Evolutionary conservation across 768 basidiomycete species (phyloP).

Genomic region (Mycena pura): DNA sequence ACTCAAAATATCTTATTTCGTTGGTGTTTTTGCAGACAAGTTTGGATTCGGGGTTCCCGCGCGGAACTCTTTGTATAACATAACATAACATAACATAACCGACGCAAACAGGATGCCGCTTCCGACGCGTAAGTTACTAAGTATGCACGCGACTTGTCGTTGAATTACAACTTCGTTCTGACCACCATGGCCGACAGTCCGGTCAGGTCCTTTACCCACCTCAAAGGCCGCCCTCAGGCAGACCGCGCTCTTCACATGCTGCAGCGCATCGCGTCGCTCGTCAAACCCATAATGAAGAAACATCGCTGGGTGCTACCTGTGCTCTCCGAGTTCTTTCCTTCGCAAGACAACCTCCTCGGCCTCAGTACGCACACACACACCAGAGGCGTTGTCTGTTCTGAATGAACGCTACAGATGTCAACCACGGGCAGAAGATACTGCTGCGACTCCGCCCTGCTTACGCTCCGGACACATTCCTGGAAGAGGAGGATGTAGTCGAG

Average conservation of each 20-base stretch:
- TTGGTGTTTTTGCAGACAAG: too few relatives aligned
- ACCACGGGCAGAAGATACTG: slow-evolving; percentile 82
- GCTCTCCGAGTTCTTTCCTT: slow-evolving; percentile 89
- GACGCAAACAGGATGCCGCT: too few relatives aligned
- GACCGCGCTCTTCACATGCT: slow-evolving; percentile 73
- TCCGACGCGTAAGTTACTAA: too few relatives aligned
- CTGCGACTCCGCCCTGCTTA: slow-evolving; percentile 79
- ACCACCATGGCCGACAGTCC: slow-evolving; percentile 59
- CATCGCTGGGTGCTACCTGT: slow-evolving; percentile 80
- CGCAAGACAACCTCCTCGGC: slow-evolving; percentile 76
- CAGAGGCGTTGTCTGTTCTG: slow-evolving; percentile 8
- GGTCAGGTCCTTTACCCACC: slow-evolving; percentile 72
- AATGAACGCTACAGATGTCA: slow-evolving; percentile 65
- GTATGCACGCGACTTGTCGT: too few relatives aligned
- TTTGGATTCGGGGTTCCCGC: too few relatives aligned
- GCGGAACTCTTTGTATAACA: too few relatives aligned
- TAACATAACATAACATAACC: too few relatives aligned
- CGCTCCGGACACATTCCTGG: slow-evolving; percentile 72
- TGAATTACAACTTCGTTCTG: too few relatives aligned
- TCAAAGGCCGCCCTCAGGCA: slow-evolving; percentile 70
- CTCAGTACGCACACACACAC: slow-evolving; percentile 33
- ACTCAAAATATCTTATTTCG: too few relatives aligned
- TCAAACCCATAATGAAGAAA: slow-evolving; percentile 94
- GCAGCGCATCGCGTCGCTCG: slow-evolving; percentile 73
- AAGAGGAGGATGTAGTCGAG: slow-evolving; percentile 75